Conservation (phyloP, 345 rosid genomes). For the Syzygium oleosum region DNA sequence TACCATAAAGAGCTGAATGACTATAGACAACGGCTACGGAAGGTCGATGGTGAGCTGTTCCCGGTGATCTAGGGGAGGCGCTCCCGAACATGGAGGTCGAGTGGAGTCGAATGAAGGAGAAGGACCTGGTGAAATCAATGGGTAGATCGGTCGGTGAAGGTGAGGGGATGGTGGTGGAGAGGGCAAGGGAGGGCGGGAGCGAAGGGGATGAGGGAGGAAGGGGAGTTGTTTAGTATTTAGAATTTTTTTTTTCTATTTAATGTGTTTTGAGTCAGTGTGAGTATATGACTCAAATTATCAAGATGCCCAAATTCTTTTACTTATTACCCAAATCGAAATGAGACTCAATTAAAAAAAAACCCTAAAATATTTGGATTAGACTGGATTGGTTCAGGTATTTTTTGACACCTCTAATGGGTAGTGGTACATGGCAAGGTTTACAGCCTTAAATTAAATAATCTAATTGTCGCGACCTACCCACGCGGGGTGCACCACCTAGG, state of each 20-base stretch:
- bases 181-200: neutral
- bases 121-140: neutral
- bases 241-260: neutral
- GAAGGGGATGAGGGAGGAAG: neutral
- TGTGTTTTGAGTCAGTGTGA: neutral
- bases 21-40: neutral
- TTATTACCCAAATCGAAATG: neutral
- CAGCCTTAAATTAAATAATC: neutral
- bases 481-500: too few species aligned
- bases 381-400: neutral
- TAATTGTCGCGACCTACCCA: too few species aligned
- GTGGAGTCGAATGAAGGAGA: neutral
- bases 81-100: neutral
- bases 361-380: fast-evolving
- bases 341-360: neutral
- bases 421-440: neutral
- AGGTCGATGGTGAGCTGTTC: neutral
- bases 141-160: neutral
- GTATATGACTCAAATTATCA: neutral
- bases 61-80: neutral
- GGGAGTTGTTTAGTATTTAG: neutral
- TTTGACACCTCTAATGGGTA: neutral
- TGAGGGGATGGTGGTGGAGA: neutral
- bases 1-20: neutral
- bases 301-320: neutral